Evolutionary conservation across 495 filamentous ascomycete species (phyloP).

Genomic region (Aspergillus homomorphus): DNA sequence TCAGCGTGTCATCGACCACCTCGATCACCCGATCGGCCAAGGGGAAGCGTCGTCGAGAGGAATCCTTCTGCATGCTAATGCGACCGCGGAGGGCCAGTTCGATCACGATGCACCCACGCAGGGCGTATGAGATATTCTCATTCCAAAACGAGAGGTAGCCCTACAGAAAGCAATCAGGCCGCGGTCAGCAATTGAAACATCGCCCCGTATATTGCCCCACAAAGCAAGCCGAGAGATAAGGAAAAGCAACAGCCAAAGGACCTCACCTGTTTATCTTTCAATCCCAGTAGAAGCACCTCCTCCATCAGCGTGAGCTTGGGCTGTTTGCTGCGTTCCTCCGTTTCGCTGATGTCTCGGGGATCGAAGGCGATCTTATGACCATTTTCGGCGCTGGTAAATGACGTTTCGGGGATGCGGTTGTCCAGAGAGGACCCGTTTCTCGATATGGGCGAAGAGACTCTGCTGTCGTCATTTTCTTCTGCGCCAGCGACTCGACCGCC

Average conservation of each 20-base stretch:
- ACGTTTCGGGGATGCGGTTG: conserved; percentile 73
- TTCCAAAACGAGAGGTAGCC: conserved; percentile 99
- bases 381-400: conserved; percentile 89
- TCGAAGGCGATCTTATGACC: conserved; percentile 99
- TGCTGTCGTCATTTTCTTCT: conserved; percentile 60
- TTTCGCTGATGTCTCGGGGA: conserved; percentile 95
- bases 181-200: conserved; percentile 22
- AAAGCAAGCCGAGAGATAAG: conserved; percentile 5
- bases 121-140: conserved; percentile 97
- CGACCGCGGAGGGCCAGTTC: conserved; percentile 94
- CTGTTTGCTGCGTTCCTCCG: conserved; percentile 92
- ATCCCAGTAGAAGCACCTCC: conserved; percentile 86
- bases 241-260: background rate
- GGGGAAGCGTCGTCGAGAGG: conserved; percentile 85
- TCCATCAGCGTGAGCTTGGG: conserved; percentile 98
- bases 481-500: conserved; percentile 57
- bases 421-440: conserved; percentile 59
- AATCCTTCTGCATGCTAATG: conserved; percentile 97
- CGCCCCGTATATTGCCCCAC: background rate
- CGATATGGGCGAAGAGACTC: conserved; percentile 66
- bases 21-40: conserved; percentile 91
- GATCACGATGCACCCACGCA: conserved; percentile 96
- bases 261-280: conserved; percentile 97
- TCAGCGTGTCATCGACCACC: conserved; percentile 94
- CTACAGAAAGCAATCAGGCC: conserved; percentile 40